phyloP scores from a whole-genome alignment of 129 eudicot species.

The Gnaphalium uliginosum region DNA sequence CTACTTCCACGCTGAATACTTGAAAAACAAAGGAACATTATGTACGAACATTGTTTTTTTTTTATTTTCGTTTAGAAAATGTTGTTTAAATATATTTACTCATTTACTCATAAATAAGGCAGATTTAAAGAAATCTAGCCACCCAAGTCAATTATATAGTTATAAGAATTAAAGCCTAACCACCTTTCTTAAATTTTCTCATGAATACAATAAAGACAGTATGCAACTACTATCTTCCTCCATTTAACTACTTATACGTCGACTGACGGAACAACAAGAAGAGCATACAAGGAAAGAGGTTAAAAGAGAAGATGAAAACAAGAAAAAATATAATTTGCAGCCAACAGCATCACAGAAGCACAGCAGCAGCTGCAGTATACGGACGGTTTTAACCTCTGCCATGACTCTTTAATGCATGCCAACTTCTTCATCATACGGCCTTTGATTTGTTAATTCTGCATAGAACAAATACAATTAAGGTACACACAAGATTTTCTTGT shows the following conservation, averaged over 20 bases:
- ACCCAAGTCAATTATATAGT: constrained; percentile 30
- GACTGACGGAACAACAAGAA: constrained; percentile 8
- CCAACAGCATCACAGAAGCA: background rate
- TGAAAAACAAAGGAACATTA: background rate
- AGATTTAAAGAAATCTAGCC: constrained; percentile 28
- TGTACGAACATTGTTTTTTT: background rate
- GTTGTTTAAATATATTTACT: no score
- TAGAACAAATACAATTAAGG: constrained; percentile 25
- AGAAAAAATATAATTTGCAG: constrained; percentile 1
- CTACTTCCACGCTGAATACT: no score
- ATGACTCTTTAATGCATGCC: constrained; percentile 30
- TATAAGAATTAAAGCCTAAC: constrained; percentile 25
- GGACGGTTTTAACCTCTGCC: constrained; percentile 18
- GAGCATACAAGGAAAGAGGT: constrained; percentile 11
- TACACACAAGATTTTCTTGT: constrained; percentile 8
- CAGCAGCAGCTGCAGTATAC: constrained; percentile 24
- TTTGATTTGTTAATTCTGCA: constrained; percentile 9
- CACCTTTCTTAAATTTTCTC: constrained; percentile 28
- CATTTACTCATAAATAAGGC: constrained; percentile 4
- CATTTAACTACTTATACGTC: constrained; percentile 23
- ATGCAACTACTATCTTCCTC: constrained; percentile 40
- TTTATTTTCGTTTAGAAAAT: background rate
- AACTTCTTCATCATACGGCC: constrained; percentile 20
- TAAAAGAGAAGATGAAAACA: constrained; percentile 16
- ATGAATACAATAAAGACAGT: constrained; percentile 32